Conservation (phyloP, 441 rosid genomes). For the Populus hybrid region DNA sequence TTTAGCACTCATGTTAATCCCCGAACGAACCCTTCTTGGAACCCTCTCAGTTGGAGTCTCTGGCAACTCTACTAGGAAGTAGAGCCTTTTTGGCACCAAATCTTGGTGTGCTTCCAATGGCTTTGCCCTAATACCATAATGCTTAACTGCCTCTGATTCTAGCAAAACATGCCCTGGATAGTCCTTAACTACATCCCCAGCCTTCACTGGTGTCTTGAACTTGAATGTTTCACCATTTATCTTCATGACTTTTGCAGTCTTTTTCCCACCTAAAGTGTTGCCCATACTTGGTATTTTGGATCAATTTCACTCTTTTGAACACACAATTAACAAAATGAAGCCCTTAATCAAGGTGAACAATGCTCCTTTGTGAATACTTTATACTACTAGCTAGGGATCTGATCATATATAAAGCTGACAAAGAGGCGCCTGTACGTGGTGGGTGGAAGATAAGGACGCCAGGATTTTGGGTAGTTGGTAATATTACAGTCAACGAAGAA, state of each 20-base stretch:
- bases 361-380: not conserved
- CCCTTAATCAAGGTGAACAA: not conserved
- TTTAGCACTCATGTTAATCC: too few species aligned
- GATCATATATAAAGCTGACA: too few species aligned
- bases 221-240: conserved; percentile 77
- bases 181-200: conserved; percentile 56
- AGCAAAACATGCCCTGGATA: too few species aligned
- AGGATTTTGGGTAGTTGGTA: conserved; percentile 12
- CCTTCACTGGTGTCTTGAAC: conserved; percentile 70
- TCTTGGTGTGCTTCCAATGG: too few species aligned
- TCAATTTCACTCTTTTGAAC: not conserved
- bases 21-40: too few species aligned
- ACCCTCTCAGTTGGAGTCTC: too few species aligned
- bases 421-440: conserved; percentile 13
- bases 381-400: not conserved
- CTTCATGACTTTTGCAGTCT: conserved; percentile 69
- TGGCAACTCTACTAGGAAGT: too few species aligned
- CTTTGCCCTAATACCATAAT: too few species aligned
- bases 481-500: conserved; percentile 43
- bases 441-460: conserved; percentile 30
- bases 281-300: conserved; percentile 47
- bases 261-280: conserved; percentile 66
- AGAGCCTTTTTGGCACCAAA: too few species aligned
- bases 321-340: not conserved
- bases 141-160: too few species aligned